These are phyloP conservation scores for Knoxdaviesia proteae DNA, from an alignment of 2,329 filamentous ascomycete species.

Conservation along the genomic window DNA sequence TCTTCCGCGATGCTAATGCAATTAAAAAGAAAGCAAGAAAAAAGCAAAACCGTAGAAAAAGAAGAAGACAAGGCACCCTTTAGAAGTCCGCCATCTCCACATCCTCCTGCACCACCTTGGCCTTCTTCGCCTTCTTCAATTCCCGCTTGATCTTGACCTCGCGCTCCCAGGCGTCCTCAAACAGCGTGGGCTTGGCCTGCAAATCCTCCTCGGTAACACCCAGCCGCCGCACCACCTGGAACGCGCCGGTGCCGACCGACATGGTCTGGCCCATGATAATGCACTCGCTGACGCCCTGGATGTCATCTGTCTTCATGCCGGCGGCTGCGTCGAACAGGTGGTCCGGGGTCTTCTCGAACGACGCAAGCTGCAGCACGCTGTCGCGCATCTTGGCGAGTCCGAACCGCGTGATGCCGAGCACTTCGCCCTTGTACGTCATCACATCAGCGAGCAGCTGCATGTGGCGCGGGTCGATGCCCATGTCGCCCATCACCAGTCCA, in stretches of 20 bases:
- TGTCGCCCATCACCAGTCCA: slow-evolving; percentile 68
- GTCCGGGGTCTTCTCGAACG: slow-evolving; percentile 95
- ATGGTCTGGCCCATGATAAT: slow-evolving; percentile 98
- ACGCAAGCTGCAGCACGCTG: slow-evolving; percentile 77
- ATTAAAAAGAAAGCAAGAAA: not conserved
- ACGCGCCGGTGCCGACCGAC: slow-evolving; percentile 73
- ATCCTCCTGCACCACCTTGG: not conserved
- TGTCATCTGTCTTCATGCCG: slow-evolving; percentile 74
- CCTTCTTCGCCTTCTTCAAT: not conserved
- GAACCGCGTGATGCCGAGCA: slow-evolving; percentile 90
- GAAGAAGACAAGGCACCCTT: not conserved
- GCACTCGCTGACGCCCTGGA: slow-evolving; percentile 86
- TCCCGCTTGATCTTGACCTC: slow-evolving; percentile 3
- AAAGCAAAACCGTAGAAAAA: not conserved
- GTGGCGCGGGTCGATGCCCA: slow-evolving; percentile 92
- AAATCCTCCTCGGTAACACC: slow-evolving; percentile 42
- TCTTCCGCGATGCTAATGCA: too few species aligned
- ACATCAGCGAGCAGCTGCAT: slow-evolving; percentile 95
- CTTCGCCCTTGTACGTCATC: slow-evolving; percentile 97
- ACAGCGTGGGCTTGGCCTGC: slow-evolving; percentile 37
- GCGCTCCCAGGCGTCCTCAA: slow-evolving; percentile 44
- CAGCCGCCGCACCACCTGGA: slow-evolving; percentile 67
- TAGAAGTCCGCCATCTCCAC: not conserved
- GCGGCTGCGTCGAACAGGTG: slow-evolving; percentile 91
- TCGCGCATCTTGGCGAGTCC: slow-evolving; percentile 94